phyloP scores from a whole-genome alignment of 306 rosid genomes.

The Cicer chorassanicum region DNA sequence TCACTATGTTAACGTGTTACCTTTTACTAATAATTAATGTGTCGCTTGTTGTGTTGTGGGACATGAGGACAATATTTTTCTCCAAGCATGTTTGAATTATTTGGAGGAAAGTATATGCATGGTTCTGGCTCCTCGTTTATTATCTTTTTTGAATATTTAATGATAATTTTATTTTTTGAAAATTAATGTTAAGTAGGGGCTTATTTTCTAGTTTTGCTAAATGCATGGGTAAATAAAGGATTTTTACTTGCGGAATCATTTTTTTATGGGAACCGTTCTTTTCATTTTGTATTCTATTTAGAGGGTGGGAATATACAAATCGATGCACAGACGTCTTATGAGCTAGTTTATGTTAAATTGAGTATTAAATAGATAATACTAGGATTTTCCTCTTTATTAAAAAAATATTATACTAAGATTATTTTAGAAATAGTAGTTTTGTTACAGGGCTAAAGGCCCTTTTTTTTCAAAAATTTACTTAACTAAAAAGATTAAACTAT shows the following conservation, averaged over 20 bases:
- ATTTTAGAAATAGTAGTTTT: too few species aligned
- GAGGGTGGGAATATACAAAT: too few species aligned
- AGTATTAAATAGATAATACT: too few species aligned
- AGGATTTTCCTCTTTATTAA: too few species aligned
- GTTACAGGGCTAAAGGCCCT: too few species aligned
- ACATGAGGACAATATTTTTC: constrained; percentile 1
- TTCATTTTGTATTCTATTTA: too few species aligned
- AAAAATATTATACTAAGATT: too few species aligned
- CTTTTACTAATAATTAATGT: not conserved
- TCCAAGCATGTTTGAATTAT: not conserved
- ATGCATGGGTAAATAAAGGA: constrained; percentile 20
- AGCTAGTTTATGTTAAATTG: too few species aligned
- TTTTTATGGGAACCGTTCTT: too few species aligned
- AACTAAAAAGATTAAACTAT: too few species aligned
- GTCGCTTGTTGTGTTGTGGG: constrained; percentile 1
- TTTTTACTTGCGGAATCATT: not conserved
- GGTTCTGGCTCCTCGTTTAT: not conserved
- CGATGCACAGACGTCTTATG: too few species aligned
- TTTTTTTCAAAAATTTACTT: too few species aligned
- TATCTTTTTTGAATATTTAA: not conserved
- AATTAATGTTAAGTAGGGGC: not conserved
- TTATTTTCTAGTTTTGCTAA: constrained; percentile 39
- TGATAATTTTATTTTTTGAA: not conserved
- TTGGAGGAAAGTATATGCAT: not conserved
- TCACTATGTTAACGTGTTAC: not conserved